Base-by-base conservation (phyloP, 2,329 filamentous ascomycete species). In the Sphaerulina vaccinii region DNA sequence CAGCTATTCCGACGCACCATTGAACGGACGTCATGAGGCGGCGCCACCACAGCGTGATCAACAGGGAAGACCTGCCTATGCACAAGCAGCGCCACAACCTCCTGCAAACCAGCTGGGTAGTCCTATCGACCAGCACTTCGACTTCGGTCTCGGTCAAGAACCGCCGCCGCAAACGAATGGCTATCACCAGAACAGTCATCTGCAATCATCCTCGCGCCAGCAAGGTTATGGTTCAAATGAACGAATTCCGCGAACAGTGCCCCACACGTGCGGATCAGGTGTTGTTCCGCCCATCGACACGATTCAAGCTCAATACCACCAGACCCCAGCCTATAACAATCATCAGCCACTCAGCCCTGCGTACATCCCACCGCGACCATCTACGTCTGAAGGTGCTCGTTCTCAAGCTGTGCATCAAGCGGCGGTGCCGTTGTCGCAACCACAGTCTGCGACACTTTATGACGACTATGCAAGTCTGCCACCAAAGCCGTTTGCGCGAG, bases 321-420 rank as follows among this genome's bases (percentile, higher is more conserved):
- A 48, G 18, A 32, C 18, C 13, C 58, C 54, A 22, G 39, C 36
- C 7, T 56, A 54, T 37, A 42, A 32, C 11, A 42, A 52, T 11
- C 52, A 52, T 13, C 49, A 58, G 42, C 54, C 58, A 8, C 38
- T 61, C 19, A 61, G 53, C 22, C 56, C 32, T 62, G 67, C 45
- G 3, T 27, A 55, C 27, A 49, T 52, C 13, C 54, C 54, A 11
- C 58, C 52, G 21, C 57, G 57, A 22, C 55, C 59, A 2, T 39
- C 52, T 5, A 61, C 57, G 3, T 54, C 60, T 11, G 51, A 56
- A n/a, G 54, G 37, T 15, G 22, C 49, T 22, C 45, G 55, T 23
- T 19, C 52, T 11, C 50, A 49, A 35, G 54, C 47, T 5, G 41
- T 35, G 16, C 45, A 49, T 37, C 48, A 48, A 5, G 16, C 55